Conservation (phyloP, 768 basidiomycete genomes). For the Pleurotus cornucopiae region DNA sequence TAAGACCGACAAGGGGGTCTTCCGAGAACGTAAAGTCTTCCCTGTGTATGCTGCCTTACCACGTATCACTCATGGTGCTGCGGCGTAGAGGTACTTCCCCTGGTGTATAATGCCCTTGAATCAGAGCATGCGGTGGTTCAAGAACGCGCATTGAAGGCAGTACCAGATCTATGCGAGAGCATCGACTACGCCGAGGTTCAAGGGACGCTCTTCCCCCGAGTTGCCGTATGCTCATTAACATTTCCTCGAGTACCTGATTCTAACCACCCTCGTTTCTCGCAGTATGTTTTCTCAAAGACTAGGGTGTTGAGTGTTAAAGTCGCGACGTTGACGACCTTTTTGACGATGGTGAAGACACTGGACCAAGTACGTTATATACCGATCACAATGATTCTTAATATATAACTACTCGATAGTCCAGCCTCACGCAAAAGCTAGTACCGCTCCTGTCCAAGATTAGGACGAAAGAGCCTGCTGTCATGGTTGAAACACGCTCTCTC, state of each 20-base stretch:
- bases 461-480: conserved; percentile 94
- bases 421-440: conserved; percentile 92
- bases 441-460: conserved; percentile 92
- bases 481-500: conserved; percentile 43
- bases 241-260: background rate
- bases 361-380: conserved; percentile 57
- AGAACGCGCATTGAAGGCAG: conserved; percentile 79
- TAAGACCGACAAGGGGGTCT: conserved; percentile 84
- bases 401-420: conserved; percentile 42
- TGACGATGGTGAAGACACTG: conserved; percentile 83
- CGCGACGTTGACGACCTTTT: conserved; percentile 76
- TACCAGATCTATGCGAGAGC: conserved; percentile 87
- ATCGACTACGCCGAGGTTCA: conserved; percentile 96
- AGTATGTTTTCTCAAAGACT: conserved; percentile 94
- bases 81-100: conserved; percentile 83
- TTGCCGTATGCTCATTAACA: conserved; percentile 61
- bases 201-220: conserved; percentile 82
- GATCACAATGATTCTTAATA: background rate
- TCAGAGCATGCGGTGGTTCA: conserved; percentile 92
- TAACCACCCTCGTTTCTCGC: conserved; percentile 8
- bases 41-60: background rate
- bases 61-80: conserved; percentile 7
- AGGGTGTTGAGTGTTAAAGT: conserved; percentile 89
- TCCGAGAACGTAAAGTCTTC: conserved; percentile 74
- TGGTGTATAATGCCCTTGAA: conserved; percentile 94